phyloP scores from a whole-genome alignment of 2,329 filamentous ascomycete genomes.

The Talaromyces sp. region DNA sequence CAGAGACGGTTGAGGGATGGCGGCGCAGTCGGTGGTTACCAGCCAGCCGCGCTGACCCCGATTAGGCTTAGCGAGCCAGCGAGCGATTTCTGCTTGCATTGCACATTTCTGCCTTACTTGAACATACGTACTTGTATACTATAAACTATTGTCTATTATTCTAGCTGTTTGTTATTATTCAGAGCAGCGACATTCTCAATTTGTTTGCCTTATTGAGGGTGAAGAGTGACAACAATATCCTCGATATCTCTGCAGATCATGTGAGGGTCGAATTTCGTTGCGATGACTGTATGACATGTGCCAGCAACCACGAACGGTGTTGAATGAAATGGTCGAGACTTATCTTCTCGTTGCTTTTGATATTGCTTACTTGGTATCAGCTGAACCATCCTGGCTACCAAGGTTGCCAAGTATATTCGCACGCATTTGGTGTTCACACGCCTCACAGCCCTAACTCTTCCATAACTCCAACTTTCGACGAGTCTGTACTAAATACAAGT shows the following conservation, averaged over 20 bases:
- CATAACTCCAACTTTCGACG: background rate
- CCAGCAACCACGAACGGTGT: background rate
- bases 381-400: background rate
- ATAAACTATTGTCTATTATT: background rate
- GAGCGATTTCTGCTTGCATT: background rate
- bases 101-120: conserved; percentile 6
- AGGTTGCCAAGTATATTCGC: background rate
- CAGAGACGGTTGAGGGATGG: conserved; percentile 16
- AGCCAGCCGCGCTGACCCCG: background rate
- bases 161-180: background rate
- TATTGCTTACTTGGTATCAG: background rate
- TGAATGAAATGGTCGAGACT: background rate
- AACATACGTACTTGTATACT: background rate
- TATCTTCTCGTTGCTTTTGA: background rate
- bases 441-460: background rate
- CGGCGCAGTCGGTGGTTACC: conserved; percentile 7
- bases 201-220: background rate
- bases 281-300: conserved; percentile 9
- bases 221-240: background rate
- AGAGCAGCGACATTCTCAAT: background rate
- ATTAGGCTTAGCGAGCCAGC: conserved; percentile 16
- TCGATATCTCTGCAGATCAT: conserved; percentile 10
- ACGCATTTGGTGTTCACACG: background rate
- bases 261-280: conserved; percentile 9
- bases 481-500: background rate